Percentiles rank a stretch among this genome's conserved stretches.
Conservation (phyloP, 2,329 filamentous ascomycete genomes). For the Ascochyta pisi region DNA sequence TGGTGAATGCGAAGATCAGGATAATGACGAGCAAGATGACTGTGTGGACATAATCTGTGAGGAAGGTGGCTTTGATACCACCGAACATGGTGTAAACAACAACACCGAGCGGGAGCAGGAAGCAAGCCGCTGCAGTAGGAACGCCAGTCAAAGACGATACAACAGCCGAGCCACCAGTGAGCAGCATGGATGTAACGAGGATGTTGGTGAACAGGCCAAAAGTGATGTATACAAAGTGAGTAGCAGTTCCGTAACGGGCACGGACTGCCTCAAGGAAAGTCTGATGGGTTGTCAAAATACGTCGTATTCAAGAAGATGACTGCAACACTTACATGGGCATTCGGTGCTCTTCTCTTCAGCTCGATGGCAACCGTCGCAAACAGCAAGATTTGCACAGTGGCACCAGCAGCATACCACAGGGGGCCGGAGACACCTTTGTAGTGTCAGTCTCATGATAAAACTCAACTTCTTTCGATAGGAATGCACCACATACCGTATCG, state of each 20-base stretch:
- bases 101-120: slow-evolving; percentile 80
- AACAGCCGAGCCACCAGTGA: slow-evolving; percentile 83
- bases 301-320: fast-evolving
- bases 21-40: slow-evolving; percentile 86
- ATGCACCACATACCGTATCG: slow-evolving; percentile 34
- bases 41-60: slow-evolving; percentile 86
- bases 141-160: slow-evolving; percentile 62
- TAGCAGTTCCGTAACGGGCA: slow-evolving; percentile 76
- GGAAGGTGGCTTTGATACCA: slow-evolving; percentile 73
- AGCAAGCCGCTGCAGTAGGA: slow-evolving; percentile 80
- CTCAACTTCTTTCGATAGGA: too few species aligned
- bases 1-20: slow-evolving; percentile 80
- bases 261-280: slow-evolving; percentile 82
- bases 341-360: slow-evolving; percentile 42
- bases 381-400: slow-evolving; percentile 42
- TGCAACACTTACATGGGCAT: slow-evolving; percentile 33
- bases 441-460: background rate
- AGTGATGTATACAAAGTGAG: slow-evolving; percentile 79
- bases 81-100: slow-evolving; percentile 76
- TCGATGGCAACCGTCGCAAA: slow-evolving; percentile 43
- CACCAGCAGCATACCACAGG: slow-evolving; percentile 44
- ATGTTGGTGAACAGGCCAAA: slow-evolving; percentile 85
- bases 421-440: slow-evolving; percentile 37
- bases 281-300: slow-evolving; percentile 57
- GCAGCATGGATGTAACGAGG: slow-evolving; percentile 87